Percentiles rank a stretch among this genome's conserved stretches.
These are phyloP conservation scores for Apiotrichum mycotoxinovorans DNA, from an alignment of 1,284 basidiomycete species.

Conservation along the genomic window DNA sequence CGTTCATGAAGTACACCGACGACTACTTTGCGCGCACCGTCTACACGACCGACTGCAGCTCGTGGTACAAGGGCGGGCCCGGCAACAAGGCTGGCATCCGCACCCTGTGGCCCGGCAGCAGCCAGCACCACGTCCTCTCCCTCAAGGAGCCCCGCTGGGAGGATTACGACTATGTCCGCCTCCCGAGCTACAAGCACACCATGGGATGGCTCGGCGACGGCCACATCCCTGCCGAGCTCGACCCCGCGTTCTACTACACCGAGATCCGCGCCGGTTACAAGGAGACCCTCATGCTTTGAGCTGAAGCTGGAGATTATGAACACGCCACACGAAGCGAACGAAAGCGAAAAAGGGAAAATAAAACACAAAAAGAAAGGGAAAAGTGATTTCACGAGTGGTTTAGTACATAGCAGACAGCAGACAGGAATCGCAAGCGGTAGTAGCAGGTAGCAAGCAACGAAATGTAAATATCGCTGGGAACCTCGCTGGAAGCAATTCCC, in stretches of 20 bases:
- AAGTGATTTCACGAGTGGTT: too few species aligned
- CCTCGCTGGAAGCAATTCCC: too few species aligned
- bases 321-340: too few species aligned
- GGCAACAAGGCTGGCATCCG: slow-evolving; percentile 10
- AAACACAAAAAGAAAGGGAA: too few species aligned
- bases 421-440: too few species aligned
- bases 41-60: slow-evolving; percentile 27
- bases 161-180: slow-evolving; percentile 29
- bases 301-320: too few species aligned
- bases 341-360: too few species aligned
- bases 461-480: too few species aligned
- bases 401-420: too few species aligned
- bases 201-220: slow-evolving; percentile 21
- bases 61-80: slow-evolving; percentile 28
- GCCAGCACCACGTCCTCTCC: slow-evolving; percentile 23
- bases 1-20: slow-evolving; percentile 35
- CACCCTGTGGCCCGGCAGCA: slow-evolving; percentile 24
- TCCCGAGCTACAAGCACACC: slow-evolving; percentile 5
- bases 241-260: slow-evolving; percentile 13
- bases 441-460: too few species aligned
- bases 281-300: neutral
- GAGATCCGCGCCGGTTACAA: slow-evolving; percentile 5
- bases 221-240: slow-evolving; percentile 7
- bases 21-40: slow-evolving; percentile 29
- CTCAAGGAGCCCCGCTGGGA: slow-evolving; percentile 38